Evolutionary conservation across 768 basidiomycete genomes (phyloP), one percentile per base, ranked within the genome.

Genomic region (Dendrothele bispora): DNA sequence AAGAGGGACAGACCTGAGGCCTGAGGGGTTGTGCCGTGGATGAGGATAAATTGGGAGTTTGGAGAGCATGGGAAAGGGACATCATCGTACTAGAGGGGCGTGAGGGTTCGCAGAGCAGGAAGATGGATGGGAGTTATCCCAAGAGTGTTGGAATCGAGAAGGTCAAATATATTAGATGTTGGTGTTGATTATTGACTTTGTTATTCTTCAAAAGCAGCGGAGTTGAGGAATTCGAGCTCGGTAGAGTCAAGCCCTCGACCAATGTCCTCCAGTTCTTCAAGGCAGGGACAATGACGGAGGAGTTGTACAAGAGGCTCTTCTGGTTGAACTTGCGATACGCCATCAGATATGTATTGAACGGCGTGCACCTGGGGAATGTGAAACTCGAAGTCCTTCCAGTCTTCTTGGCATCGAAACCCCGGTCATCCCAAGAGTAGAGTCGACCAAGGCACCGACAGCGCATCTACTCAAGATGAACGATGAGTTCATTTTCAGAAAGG

Each of bases 1-100:
- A 91, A 69, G 39, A 82, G 73, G 3, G n/a, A 91, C 74, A 0
- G 86, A 84, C 11, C 70, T 72, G n/a, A n/a, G n/a, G n/a, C n/a
- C n/a, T n/a, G 39, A 91, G 74, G 3, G 58, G 56, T 28, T 57
- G 50, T 11, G n/a, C 88, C 88, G 55, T 91, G 88, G 3, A 64
- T 63, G 1, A 69, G 57, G 25, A 91, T 80, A 54, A 91, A 79
- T 35, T 64, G 67, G 1, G 84, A 77, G 11, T 77, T 71, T 26
- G 83, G 72, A 4, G 86, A 78, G 20, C 67, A 62, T 12, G 85
- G 80, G 52, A 73, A 82, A 24, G 78, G 77, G 12, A 84, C 57
- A 55, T 88, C 86, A 46, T 87, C 77, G 56, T 86, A 88, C n/a
- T n/a, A n/a, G n/a, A n/a, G n/a, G n/a, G n/a, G n/a, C n/a, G n/a